Evolutionary conservation across 1,284 basidiomycete species (phyloP).

Genomic region (Nidula niveotomentosa): DNA sequence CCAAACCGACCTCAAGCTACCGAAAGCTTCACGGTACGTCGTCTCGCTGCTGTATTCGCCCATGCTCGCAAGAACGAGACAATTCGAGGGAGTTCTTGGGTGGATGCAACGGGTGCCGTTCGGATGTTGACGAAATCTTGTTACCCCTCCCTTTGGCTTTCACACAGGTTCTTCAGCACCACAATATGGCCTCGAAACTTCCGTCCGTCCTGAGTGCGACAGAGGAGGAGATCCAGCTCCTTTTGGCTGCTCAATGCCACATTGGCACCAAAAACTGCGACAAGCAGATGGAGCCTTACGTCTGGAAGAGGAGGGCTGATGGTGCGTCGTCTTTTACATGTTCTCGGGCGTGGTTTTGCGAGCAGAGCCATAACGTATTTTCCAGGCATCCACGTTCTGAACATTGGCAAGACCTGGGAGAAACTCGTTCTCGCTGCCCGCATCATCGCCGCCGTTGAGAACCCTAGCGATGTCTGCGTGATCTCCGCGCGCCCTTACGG

Average conservation of each 20-base stretch:
- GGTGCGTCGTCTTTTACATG: constrained; percentile 49
- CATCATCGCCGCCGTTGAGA: constrained; percentile 94
- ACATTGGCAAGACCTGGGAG: constrained; percentile 99
- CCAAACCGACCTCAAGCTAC: constrained; percentile 32
- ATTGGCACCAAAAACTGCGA: constrained; percentile 99
- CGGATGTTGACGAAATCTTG: constrained; percentile 24
- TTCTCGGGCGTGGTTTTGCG: not conserved
- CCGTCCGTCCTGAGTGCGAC: constrained; percentile 92
- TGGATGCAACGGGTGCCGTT: constrained; percentile 32
- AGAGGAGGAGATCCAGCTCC: constrained; percentile 95
- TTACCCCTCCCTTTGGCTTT: not conserved
- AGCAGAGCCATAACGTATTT: not conserved
- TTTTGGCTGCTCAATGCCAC: constrained; percentile 95
- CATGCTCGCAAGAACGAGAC: constrained; percentile 24
- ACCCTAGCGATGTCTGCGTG: constrained; percentile 97
- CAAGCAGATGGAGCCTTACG: constrained; percentile 98
- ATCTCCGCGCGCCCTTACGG: constrained; percentile 99
- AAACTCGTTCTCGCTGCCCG: constrained; percentile 96
- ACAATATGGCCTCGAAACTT: constrained; percentile 78
- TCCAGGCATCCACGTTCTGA: constrained; percentile 91
- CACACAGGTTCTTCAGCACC: constrained; percentile 24
- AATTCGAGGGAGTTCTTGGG: constrained; percentile 27
- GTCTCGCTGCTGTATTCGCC: constrained; percentile 8
- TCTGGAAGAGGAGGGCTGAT: constrained; percentile 96
- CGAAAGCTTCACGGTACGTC: constrained; percentile 37